Percentiles rank a stretch among this genome's conserved stretches.
These are phyloP conservation scores for Lactarius akahatsu DNA, from an alignment of 768 basidiomycete genomes.

Conservation along the genomic window DNA sequence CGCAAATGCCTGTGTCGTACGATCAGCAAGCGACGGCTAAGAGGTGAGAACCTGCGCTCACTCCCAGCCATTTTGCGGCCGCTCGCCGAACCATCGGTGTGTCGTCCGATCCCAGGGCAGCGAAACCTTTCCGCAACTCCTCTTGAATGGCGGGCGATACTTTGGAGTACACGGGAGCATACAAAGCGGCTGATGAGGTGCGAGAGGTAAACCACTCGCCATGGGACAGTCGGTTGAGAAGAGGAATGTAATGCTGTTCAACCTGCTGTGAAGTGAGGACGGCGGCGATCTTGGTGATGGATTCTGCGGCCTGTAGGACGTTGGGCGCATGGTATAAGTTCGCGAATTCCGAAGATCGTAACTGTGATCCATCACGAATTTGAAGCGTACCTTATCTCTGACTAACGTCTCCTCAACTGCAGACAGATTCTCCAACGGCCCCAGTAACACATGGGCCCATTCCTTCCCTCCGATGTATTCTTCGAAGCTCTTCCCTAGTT, in stretches of 20 bases:
- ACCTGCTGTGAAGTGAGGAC: constrained; percentile 76
- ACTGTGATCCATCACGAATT: background rate
- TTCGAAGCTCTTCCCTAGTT: constrained; percentile 87
- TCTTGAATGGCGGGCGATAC: constrained; percentile 73
- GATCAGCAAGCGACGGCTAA: constrained; percentile 9
- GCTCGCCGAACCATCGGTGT: constrained; percentile 98
- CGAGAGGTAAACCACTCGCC: constrained; percentile 99
- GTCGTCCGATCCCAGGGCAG: constrained; percentile 83
- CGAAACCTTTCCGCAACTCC: constrained; percentile 84
- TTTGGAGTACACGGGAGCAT: constrained; percentile 84
- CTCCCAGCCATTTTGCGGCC: constrained; percentile 94
- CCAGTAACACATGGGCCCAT: constrained; percentile 82
- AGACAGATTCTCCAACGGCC: constrained; percentile 91
- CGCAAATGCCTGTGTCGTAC: constrained; percentile 60
- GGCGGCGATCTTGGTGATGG: constrained; percentile 84
- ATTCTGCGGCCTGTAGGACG: constrained; percentile 79
- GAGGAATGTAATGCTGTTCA: constrained; percentile 88
- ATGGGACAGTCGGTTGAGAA: constrained; percentile 81
- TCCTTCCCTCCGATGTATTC: constrained; percentile 93
- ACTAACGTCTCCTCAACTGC: constrained; percentile 98
- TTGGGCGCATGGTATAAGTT: constrained; percentile 18
- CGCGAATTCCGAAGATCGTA: constrained; percentile 1
- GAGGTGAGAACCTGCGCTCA: constrained; percentile 44
- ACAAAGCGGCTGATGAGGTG: constrained; percentile 92
- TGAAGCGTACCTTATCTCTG: constrained; percentile 79